Evolutionary conservation across 2,329 filamentous ascomycete genomes (phyloP).

Genomic region (Talaromyces atroroseus): DNA sequence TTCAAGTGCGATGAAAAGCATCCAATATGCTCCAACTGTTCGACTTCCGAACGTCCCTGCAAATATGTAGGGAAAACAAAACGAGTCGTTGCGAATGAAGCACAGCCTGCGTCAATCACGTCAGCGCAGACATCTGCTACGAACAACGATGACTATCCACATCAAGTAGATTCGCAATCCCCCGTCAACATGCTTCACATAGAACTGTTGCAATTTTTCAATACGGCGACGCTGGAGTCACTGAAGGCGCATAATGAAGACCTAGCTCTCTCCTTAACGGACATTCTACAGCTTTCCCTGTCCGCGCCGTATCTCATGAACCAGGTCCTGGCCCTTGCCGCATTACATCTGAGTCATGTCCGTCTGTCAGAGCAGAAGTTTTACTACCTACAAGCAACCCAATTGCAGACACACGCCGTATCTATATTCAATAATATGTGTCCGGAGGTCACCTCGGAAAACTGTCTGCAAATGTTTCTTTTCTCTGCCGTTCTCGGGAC

Average conservation of each 20-base stretch:
- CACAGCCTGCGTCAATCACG: neutral
- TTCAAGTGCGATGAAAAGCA: constrained; percentile 6
- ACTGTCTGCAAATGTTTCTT: neutral
- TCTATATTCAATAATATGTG: neutral
- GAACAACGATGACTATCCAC: neutral
- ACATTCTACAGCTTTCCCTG: neutral
- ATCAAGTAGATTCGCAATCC: neutral
- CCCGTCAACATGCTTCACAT: constrained; percentile 3
- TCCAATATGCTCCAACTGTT: constrained; percentile 1
- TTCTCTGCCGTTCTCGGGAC: constrained; percentile 2
- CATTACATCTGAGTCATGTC: neutral
- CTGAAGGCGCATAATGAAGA: neutral
- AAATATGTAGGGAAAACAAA: neutral
- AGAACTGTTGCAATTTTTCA: neutral
- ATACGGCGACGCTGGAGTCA: neutral
- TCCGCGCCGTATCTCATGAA: constrained; percentile 7
- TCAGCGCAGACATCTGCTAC: neutral
- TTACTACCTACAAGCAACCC: neutral
- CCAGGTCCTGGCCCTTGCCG: constrained; percentile 2
- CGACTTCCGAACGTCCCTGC: neutral
- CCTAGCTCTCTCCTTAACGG: neutral
- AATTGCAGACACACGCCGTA: constrained; percentile 1
- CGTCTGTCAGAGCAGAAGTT: neutral
- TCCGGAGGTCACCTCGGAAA: neutral
- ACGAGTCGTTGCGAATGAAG: neutral